A percentile compares a stretch with the other conserved stretches of the same genome.
Conservation (phyloP, 2,329 filamentous ascomycete species). For the Fusarium falciforme region DNA sequence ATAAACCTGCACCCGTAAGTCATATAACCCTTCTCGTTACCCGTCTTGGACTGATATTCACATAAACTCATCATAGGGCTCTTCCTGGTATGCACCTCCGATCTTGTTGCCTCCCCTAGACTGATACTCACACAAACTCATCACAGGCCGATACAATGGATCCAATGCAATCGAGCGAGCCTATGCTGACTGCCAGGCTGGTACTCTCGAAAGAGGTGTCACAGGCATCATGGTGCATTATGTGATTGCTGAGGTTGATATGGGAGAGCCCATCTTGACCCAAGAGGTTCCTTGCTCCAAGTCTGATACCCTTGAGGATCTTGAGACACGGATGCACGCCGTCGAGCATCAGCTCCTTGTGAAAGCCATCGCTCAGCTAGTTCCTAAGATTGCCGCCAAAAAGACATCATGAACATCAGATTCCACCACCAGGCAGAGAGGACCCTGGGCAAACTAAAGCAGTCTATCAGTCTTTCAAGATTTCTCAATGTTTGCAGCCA, state of each 20-base stretch:
- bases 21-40: neutral
- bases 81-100: conserved; percentile 59
- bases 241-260: conserved; percentile 83
- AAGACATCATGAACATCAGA: neutral
- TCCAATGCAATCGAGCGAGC: conserved; percentile 81
- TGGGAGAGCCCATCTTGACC: conserved; percentile 78
- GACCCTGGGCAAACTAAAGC: neutral
- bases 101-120: neutral
- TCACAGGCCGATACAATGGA: conserved; percentile 77
- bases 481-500: neutral
- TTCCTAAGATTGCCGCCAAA: conserved; percentile 48
- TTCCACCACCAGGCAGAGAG: neutral
- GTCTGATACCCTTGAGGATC: conserved; percentile 71
- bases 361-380: conserved; percentile 70
- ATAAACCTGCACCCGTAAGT: conserved; percentile 79
- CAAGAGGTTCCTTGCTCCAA: conserved; percentile 74
- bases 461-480: neutral
- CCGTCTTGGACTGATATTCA: neutral
- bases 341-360: conserved; percentile 84
- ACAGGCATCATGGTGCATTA: conserved; percentile 93
- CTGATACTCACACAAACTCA: conserved; percentile 12
- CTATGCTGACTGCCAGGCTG: conserved; percentile 74
- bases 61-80: conserved; percentile 61
- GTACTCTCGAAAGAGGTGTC: conserved; percentile 71
- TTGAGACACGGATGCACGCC: conserved; percentile 79